phyloP scores from a whole-genome alignment of 306 rosid species.

The Cucumis sativus region DNA sequence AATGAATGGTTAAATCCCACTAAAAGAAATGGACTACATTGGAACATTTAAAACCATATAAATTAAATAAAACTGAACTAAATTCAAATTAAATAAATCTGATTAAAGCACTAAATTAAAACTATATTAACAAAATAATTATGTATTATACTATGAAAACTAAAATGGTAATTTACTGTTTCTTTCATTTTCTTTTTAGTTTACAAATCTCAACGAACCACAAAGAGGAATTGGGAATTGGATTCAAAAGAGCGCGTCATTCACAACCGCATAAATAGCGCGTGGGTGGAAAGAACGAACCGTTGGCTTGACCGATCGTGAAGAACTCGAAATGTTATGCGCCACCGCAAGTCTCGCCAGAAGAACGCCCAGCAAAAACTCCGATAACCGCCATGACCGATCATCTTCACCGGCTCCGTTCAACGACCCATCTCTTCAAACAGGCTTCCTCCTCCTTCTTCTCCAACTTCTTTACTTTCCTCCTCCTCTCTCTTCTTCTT shows the following conservation, averaged over 20 bases:
- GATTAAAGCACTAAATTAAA: too few species aligned
- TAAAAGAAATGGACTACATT: neutral
- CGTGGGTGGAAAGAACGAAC: neutral
- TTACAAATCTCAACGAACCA: neutral
- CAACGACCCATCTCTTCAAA: conserved; percentile 34
- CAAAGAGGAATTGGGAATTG: neutral
- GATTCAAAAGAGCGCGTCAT: neutral
- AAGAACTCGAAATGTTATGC: neutral
- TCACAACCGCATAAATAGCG: neutral
- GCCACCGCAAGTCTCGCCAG: conserved; percentile 1
- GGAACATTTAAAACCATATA: neutral
- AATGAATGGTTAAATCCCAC: too few species aligned
- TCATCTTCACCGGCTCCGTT: conserved; percentile 43
- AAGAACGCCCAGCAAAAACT: neutral
- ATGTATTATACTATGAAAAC: neutral
- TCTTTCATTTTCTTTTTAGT: neutral
- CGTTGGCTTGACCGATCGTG: neutral
- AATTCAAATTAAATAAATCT: too few species aligned
- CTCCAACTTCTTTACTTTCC: conserved; percentile 42
- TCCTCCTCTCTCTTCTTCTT: conserved; percentile 67
- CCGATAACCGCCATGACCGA: conserved; percentile 46
- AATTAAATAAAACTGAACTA: too few species aligned
- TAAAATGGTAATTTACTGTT: neutral
- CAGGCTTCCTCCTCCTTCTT: conserved; percentile 36
- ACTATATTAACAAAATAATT: too few species aligned